Conservation (phyloP, 2,329 filamentous ascomycete genomes). For the Cytospora schulzeri region DNA sequence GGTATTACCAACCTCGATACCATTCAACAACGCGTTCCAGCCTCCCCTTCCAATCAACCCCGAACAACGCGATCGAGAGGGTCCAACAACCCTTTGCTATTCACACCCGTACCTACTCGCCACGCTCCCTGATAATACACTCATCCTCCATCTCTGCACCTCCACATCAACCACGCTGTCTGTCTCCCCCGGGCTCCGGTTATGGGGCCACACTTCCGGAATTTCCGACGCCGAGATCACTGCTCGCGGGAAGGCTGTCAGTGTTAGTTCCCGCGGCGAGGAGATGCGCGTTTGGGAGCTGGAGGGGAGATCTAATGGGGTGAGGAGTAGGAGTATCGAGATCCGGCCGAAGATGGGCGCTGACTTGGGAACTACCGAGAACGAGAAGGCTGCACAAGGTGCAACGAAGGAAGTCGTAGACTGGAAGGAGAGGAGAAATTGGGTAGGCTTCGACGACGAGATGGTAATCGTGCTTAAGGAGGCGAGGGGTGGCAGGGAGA, state of each 20-base stretch:
- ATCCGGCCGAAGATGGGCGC: slow-evolving; percentile 44
- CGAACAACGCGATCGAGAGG: slow-evolving; percentile 30
- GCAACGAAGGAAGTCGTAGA: slow-evolving; percentile 23
- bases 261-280: slow-evolving; percentile 78
- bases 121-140: slow-evolving; percentile 83
- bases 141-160: slow-evolving; percentile 79
- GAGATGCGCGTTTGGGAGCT: slow-evolving; percentile 88
- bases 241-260: slow-evolving; percentile 82
- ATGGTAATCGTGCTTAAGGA: slow-evolving; percentile 86
- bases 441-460: slow-evolving; percentile 89
- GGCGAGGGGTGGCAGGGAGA: slow-evolving; percentile 66
- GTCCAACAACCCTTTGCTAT: slow-evolving; percentile 68
- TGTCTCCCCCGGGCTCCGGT: slow-evolving; percentile 71
- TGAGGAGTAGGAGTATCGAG: slow-evolving; percentile 50
- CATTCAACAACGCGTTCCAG: not conserved
- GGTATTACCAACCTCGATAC: not conserved
- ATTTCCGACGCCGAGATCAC: slow-evolving; percentile 86
- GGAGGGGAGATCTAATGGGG: slow-evolving; percentile 61
- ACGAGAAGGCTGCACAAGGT: slow-evolving; percentile 24
- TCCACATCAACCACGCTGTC: slow-evolving; percentile 68
- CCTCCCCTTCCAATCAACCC: not conserved
- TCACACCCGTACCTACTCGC: slow-evolving; percentile 83
- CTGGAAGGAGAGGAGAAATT: slow-evolving; percentile 56
- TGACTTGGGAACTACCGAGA: slow-evolving; percentile 1
- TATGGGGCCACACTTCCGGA: slow-evolving; percentile 91